Evolutionary conservation across 257 asterid species (phyloP), one percentile per base, ranked within the genome.

Genomic region (Primulina huaijiensis): DNA sequence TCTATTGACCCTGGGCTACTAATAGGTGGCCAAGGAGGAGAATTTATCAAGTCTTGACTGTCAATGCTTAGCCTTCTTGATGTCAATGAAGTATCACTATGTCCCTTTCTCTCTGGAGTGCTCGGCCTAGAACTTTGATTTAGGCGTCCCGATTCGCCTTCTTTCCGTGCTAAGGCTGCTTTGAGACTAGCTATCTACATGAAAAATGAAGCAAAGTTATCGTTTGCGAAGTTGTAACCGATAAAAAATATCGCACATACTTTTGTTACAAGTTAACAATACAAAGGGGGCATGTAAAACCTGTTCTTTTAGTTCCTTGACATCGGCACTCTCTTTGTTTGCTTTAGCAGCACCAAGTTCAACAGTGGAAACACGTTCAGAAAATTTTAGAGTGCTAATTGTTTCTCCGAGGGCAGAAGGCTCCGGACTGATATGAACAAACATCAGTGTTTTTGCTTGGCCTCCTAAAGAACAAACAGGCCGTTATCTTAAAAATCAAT

Each of bases 351-450:
- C 80, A 69, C 96, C 96, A 73, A 83, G 92, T 83, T 92, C 96
- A 50, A 88, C 84, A 1, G 93, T 84, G 30, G 98, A 88, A 65
- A 89, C 96, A 62, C 96, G 88, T 80, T 92, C 95, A 63, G 96
- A 96, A 83, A 92, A 92, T 78, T 89, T 92, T 65, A 92, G 89
- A 57, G 96, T 89, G 72, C 91, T 89, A 16, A 92, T 70, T 19
- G 96, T 89, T 78, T 92, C 96, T 78, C 85, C 96, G 34, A 83
- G 72, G 64, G 94, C 84, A 70, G 86, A 87, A 60, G 79, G 77
- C 77, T 92, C 98, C 0, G 96, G 96, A 81, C 95, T 83, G 31
- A 92, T 80, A 77, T 92, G 98, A 73, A 88, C 87, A 73, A 92
- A 92, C 96, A 92, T 88, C 56, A 89, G 79, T 14, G 94, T 88